These are phyloP conservation scores for Trichoderma endophyticum DNA, from an alignment of 2,329 filamentous ascomycete species.

Conservation along the genomic window DNA sequence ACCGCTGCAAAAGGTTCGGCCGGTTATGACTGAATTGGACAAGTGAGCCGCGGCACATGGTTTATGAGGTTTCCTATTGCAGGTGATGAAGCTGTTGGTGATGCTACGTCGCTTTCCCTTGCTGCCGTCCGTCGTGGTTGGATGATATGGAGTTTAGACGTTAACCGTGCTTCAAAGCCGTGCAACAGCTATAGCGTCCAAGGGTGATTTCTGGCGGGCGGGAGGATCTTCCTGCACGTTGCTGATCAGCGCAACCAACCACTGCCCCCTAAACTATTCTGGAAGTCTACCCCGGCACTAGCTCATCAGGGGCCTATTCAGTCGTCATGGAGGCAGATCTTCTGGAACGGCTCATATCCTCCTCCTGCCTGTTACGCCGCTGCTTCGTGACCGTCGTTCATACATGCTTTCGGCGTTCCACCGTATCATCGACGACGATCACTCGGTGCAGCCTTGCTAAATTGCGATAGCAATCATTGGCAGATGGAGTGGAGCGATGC, in stretches of 20 bases:
- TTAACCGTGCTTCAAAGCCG: not conserved
- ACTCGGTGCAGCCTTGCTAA: not conserved
- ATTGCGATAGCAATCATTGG: not conserved
- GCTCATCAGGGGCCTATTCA: not conserved
- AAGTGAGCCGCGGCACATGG: not conserved
- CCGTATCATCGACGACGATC: not conserved
- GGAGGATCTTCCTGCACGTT: constrained; percentile 21
- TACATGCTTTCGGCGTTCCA: not conserved
- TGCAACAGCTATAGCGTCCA: not conserved
- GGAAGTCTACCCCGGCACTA: constrained; percentile 21
- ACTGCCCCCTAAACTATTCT: constrained; percentile 17
- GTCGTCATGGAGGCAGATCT: constrained; percentile 19
- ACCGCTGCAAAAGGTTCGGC: not conserved
- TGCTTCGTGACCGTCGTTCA: not conserved
- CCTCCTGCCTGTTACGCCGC: not conserved
- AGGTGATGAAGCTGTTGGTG: not conserved
- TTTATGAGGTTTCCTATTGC: not conserved
- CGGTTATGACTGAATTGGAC: not conserved
- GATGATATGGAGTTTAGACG: not conserved
- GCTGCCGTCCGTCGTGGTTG: not conserved
- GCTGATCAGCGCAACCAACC: constrained; percentile 20
- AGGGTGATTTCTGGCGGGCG: constrained; percentile 7
- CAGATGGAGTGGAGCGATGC: not conserved
- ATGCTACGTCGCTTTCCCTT: not conserved
- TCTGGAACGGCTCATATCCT: constrained; percentile 15